Base-by-base conservation (phyloP, 805 yeast genomes). In the Kurtzmaniella cleridarum region DNA sequence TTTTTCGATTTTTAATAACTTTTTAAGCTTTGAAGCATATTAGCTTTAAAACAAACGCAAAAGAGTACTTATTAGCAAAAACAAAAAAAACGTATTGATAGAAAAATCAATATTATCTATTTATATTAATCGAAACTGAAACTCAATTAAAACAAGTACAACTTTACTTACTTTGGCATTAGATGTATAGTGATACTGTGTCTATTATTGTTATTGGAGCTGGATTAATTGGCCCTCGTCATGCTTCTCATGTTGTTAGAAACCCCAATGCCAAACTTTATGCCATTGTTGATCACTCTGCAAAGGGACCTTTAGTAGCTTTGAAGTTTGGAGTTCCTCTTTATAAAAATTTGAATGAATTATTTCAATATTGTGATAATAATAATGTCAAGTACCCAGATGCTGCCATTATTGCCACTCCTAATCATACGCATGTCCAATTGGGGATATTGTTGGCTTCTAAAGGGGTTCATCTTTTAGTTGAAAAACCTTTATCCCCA, bases 221-320 rank as follows among this genome's bases (percentile, higher is more conserved):
- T 3, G 71, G 71, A 4, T 49, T 65, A 15, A 64, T 65, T 15
- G 71, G 71, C 2, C 70, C 70, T 7, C 55, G 71, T 34, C 71
- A 65, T 47, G 68, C 68, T 7, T 50, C 53, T 16, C 70, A 64
- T 44, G 52, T 62, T 14, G 30, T 36, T 3, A 48, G 48, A 13
- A 48, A 59, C 28, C 41, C 53, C 2, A 50, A 54, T 17, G 51
- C 64, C 13, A 48, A 45, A 14, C 46, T 65, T 11, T 53, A 57
- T 41, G 70, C 59, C 14, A 46, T 65, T 2, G 51, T 65, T 12
- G 71, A 65, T 42, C 66, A 60, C 12, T 50, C 56, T n/a, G 54
- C 59, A 3, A 47, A 49, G 15, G 64, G 62, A 2, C 51, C 49
- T 7, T 35, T 39, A 3, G 49, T 57, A 7, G 66, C 69, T 2